phyloP scores from a whole-genome alignment of 2,329 filamentous ascomycete genomes.

The Cladophialophora immunda region DNA sequence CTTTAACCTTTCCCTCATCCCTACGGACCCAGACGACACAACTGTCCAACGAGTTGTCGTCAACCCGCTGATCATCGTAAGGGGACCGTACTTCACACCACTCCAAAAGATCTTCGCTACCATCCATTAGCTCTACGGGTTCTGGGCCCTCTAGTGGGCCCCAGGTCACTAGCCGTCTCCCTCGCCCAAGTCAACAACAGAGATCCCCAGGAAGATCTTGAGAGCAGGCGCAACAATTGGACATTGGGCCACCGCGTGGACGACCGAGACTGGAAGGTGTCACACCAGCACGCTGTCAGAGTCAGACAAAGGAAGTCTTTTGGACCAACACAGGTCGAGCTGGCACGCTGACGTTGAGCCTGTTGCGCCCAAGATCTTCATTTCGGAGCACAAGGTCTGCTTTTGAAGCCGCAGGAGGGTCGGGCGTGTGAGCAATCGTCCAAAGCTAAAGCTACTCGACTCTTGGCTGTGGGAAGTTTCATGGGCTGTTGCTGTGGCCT shows the following conservation, averaged over 20 bases:
- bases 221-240: background rate
- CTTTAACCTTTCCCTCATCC: background rate
- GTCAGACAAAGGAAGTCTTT: background rate
- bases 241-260: background rate
- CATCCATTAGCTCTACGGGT: conserved; percentile 1
- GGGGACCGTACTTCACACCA: background rate
- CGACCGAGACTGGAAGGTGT: background rate
- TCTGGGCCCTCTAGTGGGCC: background rate
- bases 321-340: background rate
- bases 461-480: background rate
- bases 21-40: background rate
- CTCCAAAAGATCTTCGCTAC: background rate
- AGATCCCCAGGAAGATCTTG: conserved; percentile 1
- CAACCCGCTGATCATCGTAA: background rate
- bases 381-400: background rate
- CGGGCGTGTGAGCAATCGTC: background rate
- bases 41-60: background rate
- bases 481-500: background rate
- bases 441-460: background rate
- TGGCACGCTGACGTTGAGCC: conserved; percentile 5
- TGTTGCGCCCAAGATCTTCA: background rate
- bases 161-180: background rate
- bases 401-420: background rate
- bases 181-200: background rate
- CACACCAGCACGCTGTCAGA: background rate